Conservation (phyloP, 2,329 filamentous ascomycete genomes). For the Microdochium nivale region DNA sequence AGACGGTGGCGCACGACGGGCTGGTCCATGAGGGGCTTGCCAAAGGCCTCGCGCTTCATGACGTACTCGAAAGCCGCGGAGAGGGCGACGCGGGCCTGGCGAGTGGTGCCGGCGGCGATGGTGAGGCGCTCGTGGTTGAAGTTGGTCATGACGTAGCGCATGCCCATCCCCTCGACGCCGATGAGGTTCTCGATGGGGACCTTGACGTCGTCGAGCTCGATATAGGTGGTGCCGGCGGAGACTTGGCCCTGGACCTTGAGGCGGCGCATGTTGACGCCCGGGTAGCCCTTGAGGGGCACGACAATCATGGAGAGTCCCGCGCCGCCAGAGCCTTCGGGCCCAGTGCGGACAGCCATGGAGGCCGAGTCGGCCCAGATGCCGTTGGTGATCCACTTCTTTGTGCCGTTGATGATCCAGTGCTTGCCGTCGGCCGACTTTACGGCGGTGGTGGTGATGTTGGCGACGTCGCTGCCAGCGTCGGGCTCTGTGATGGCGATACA, state of each 20-base stretch:
- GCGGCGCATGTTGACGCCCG: slow-evolving; percentile 59
- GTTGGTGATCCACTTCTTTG: slow-evolving; percentile 75
- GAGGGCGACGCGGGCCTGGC: slow-evolving; percentile 41
- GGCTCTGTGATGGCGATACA: slow-evolving; percentile 79
- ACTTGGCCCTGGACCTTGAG: slow-evolving; percentile 59
- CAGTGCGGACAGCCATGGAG: slow-evolving; percentile 66
- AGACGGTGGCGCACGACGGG: slow-evolving; percentile 66
- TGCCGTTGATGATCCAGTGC: slow-evolving; percentile 63
- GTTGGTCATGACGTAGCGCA: slow-evolving; percentile 70
- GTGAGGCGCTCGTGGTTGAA: slow-evolving; percentile 71
- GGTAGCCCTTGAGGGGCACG: slow-evolving; percentile 59
- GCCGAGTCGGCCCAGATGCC: slow-evolving; percentile 62
- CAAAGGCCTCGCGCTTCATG: slow-evolving; percentile 28
- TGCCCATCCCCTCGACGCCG: slow-evolving; percentile 60
- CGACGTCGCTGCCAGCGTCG: slow-evolving; percentile 64
- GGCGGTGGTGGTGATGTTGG: slow-evolving; percentile 63
- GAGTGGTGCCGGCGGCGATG: slow-evolving; percentile 55
- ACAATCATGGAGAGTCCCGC: slow-evolving; percentile 58
- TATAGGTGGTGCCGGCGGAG: slow-evolving; percentile 62
- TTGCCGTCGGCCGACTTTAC: slow-evolving; percentile 53
- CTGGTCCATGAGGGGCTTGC: slow-evolving; percentile 57
- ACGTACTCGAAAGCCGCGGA: slow-evolving; percentile 27
- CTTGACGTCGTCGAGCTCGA: slow-evolving; percentile 66
- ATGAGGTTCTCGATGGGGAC: slow-evolving; percentile 65
- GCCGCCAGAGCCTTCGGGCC: slow-evolving; percentile 46